Base-by-base conservation (phyloP, 2,329 filamentous ascomycete genomes). In the Ramularia collo-cygni region DNA sequence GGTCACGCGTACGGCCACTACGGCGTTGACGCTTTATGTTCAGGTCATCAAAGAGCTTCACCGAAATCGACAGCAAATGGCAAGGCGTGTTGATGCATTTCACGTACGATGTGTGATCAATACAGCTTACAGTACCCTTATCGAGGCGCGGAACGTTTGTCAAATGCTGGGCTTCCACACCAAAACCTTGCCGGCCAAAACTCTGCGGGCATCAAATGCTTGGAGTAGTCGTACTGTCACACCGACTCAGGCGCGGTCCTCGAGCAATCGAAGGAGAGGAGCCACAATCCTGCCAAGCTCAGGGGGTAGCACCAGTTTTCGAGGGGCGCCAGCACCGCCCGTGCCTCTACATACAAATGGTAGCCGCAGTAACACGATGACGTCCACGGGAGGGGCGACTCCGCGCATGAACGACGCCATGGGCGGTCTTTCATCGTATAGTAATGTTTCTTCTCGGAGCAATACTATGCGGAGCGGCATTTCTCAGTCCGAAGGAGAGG, bases 321-420 rank as follows among this genome's bases (percentile, higher is more conserved):
- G 53, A 12, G 59, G 57, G 24, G 61, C 60, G 44, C 15, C 19
- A 6, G 50, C 61, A 37, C 61, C 64, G 26, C 64, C 68, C 1
- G 61, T 68, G n/a, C 52, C 68, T 24, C 58, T 69, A 40, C 66
- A 66, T 40, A 61, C 62, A 15, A 60, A 63, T 14, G 72, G 67
- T 36, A 33, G 14, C 31, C 31, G 31, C 8, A 72, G 70, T 8
- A 76, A 74, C 52, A 71, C 70, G 10, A 59, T 72, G 61, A 67
- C 64, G 2, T 68, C 72, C 4, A 24, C 69, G 43, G 64, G 64
- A 13, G 57, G 64, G 5, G 62, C 60, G n/a, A 93, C 86, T 1
- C 86, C 87, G 32, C 79, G 85, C 16, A 93, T 86, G 6, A 84
- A 82, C 30, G 87, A 94, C 54, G 86, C 85, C 0, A 93, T 92